Evolutionary conservation across 1,284 basidiomycete species (phyloP), one percentile per base, ranked within the genome.

Genomic region (Rhodotorula sp.): DNA sequence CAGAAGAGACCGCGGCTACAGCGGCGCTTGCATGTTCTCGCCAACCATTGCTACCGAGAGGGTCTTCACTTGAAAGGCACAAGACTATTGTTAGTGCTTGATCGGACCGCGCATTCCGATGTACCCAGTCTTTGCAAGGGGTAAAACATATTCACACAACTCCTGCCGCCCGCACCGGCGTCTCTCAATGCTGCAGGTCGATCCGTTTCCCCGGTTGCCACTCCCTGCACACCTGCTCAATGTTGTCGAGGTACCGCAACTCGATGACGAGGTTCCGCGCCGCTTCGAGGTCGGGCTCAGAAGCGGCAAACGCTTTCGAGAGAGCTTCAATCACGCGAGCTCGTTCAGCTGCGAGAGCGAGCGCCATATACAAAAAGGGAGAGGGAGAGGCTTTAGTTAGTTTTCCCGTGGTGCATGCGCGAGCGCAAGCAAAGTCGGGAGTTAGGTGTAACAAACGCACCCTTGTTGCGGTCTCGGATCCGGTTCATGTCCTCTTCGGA

Each of bases 211-310:
- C 77, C 10, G 75, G 73, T 59, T 67, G 68, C 79, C 79, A 80
- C 60, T 84, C 84, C 70, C 83, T 84, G 7, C 87, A 89, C 10
- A 93, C 91, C 18, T 84, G 81, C 53, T 87, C 84, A 30, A 95
- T 87, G n/a, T 88, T 87, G 64, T 87, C 82, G 79, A 91, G 82
- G 79, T 95, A 96, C 76, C 88, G 87, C 37, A 95, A 84, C 76
- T 88, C 84, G 37, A 93, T 85, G 20, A 89, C 85, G 17, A 86
- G 85, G 24, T 80, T 70, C 37, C 71, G 72, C 17, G 75, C 79
- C 78, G 87, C 88, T 0, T 86, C 88, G 3, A 80, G 77, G 12
- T 79, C 77, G 85, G 91, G 88, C 62, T 89, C 84, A 44, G 83
- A 80, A 26, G 79, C 72, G 1, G 80, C 84, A 17, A 92, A 86